Evolutionary conservation across 2,329 filamentous ascomycete genomes (phyloP).

Genomic region (Zymoseptoria brevis): DNA sequence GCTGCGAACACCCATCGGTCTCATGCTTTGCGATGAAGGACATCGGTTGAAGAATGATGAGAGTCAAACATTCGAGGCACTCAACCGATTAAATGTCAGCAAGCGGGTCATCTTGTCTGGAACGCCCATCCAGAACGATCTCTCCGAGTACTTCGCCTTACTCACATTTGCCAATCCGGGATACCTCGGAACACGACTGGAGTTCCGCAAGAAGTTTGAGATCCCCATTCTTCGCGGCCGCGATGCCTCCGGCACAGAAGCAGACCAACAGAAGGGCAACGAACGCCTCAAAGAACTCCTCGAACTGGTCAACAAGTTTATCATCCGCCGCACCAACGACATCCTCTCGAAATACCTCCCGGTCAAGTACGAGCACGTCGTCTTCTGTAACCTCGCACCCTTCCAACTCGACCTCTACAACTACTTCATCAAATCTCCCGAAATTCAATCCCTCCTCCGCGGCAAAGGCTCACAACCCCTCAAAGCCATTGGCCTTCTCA

Average conservation of each 20-base stretch:
- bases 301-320: conserved; percentile 88
- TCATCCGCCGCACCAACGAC: conserved; percentile 95
- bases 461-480: conserved; percentile 94
- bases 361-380: conserved; percentile 97
- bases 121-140: conserved; percentile 94
- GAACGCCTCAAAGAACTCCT: conserved; percentile 75
- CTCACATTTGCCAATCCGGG: conserved; percentile 95
- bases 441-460: conserved; percentile 82
- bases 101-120: conserved; percentile 90
- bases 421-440: conserved; percentile 90
- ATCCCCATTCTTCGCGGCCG: conserved; percentile 84
- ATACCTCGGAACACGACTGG: conserved; percentile 75
- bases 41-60: conserved; percentile 96
- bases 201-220: conserved; percentile 92
- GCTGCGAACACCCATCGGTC: conserved; percentile 79
- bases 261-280: conserved; percentile 73
- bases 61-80: conserved; percentile 84
- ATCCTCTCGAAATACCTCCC: conserved; percentile 96
- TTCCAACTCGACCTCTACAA: conserved; percentile 95
- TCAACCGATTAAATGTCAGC: conserved; percentile 84
- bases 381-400: conserved; percentile 89
- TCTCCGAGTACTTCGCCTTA: conserved; percentile 95
- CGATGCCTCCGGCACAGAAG: conserved; percentile 80
- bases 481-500: conserved; percentile 92
- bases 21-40: conserved; percentile 92